Base-by-base conservation (phyloP, 768 basidiomycete species). In the Phaeotremella skinneri region DNA sequence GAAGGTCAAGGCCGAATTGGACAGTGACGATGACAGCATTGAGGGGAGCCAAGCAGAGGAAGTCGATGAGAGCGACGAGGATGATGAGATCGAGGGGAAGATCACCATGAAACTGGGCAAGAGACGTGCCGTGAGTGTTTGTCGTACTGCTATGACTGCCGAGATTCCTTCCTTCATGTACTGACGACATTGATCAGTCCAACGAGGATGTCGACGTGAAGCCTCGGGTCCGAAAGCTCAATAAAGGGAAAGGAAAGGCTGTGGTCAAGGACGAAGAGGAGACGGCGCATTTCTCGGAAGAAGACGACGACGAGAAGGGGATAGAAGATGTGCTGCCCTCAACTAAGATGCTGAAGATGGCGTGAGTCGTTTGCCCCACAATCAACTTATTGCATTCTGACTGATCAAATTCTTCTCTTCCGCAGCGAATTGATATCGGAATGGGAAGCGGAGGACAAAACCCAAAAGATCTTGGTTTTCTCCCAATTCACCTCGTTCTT, bases 401-500 rank as follows among this genome's bases (percentile, higher is more conserved):
- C 39, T 49, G 50, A 58, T 49, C n/a, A 34, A 39, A 43, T 26
- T 20, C 31, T 49, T 49, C 82, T 83, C 79, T 76, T 49, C 84
- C 84, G 83, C 42, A 87, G 87, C 81, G 79, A 84, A n/a, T 72
- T 80, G 11, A 71, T 88, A 4, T 58, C 76, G 34, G 73, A 79
- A 30, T 79, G 82, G 62, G 73, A 80, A n/a, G 69, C 80, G 47
- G 77, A 81, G 21, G 71, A 80, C 58, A 83, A 84, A 1, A 82
- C 83, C 13, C 85, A 87, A 67, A 88, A 87, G 83, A 81, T 82
- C 47, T 71, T 90, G 51, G 76, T 89, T 57, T 80, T 88, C 56
- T 87, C 86, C 0, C 85, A 87, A 70, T 89, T 88, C 84, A 86
- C 85, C 0, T 74, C 79, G 4, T 86, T 84, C 56, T 79, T 90